Base-by-base conservation (phyloP, 495 filamentous ascomycete species). In the Lichenothelia convexa region DNA sequence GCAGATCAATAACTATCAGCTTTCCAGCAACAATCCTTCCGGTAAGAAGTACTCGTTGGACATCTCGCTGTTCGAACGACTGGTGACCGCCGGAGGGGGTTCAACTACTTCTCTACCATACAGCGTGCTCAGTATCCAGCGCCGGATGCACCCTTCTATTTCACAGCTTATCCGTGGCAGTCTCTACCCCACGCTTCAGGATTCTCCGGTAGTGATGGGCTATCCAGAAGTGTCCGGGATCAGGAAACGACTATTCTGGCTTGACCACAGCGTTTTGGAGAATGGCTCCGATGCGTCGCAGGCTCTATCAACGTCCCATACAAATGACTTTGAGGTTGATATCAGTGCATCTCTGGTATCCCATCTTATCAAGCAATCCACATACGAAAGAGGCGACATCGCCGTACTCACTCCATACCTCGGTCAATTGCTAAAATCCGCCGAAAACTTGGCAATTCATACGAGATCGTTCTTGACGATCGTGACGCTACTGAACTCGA, bases 401-500 rank as follows among this genome's bases (percentile, higher is more conserved):
- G 79, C 81, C 2, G 71, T 92, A 6, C 43, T 91, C 1, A 85
- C 81, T 1, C 83, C 81, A 0, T 89, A 89, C 46, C 53, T 71
- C 0, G 75, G 77, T 7, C 82, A 92, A 46, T 56, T 91, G 5
- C 63, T 68, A 21, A 68, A 64, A 24, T 59, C 89, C 19, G 59
- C 65, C 5, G 53, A 57, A 15, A 57, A 50, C 21, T 53, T 87
- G 26, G 42, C 50, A 3, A 43, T 2, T 53, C 61, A 11, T 74
- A 73, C 35, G 70, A 73, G 27, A 70, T 89, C 12, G 58, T 69
- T 4, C 33, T 87, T 15, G 69, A 69, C 11, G 80, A 87, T 15
- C 56, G 70, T 29, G 84, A 91, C 48, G 40, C 62, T 15, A 69
- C 72, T 19, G 65, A 70, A 1, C 58, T 84, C 0, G 67, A 70